Evolutionary conservation across 2,329 filamentous ascomycete genomes (phyloP).

Genomic region (Colletotrichum chlorophyti): DNA sequence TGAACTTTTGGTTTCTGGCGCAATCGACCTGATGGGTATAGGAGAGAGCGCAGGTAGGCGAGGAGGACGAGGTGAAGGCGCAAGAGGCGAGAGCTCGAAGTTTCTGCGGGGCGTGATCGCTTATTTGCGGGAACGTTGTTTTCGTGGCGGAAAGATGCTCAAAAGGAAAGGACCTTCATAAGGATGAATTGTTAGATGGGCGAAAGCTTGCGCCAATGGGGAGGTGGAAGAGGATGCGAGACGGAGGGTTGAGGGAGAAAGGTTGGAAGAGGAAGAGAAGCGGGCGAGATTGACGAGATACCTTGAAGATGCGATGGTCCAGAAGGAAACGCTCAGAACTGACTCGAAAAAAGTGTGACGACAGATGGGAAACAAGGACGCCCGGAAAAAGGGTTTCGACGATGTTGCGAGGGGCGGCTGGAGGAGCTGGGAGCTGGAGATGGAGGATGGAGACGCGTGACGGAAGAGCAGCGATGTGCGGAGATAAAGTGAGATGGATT

Average conservation of each 20-base stretch:
- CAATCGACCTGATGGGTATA: slow-evolving; percentile 18
- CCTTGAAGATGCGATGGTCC: slow-evolving; percentile 16
- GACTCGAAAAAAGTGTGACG: slow-evolving; percentile 22
- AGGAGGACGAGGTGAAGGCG: slow-evolving; percentile 1
- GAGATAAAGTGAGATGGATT: slow-evolving; percentile 23
- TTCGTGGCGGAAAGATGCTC: slow-evolving; percentile 5
- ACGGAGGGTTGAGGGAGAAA: background rate
- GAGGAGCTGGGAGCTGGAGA: slow-evolving; percentile 2
- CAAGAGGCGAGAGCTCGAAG: slow-evolving; percentile 19
- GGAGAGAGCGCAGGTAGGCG: background rate
- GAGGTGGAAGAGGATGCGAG: background rate
- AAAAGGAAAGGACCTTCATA: background rate
- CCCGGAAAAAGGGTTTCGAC: slow-evolving; percentile 26
- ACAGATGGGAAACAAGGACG: slow-evolving; percentile 2
- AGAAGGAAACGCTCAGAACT: slow-evolving; percentile 18
- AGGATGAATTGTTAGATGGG: slow-evolving; percentile 13
- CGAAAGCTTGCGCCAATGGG: slow-evolving; percentile 6
- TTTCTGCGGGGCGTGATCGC: slow-evolving; percentile 20
- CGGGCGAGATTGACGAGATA: slow-evolving; percentile 5
- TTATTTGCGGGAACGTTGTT: slow-evolving; percentile 6
- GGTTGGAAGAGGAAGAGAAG: background rate
- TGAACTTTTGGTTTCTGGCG: slow-evolving; percentile 14
- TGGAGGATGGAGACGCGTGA: slow-evolving; percentile 27
- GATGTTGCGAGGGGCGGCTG: slow-evolving; percentile 24
- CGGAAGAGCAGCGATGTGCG: slow-evolving; percentile 21